Evolutionary conservation across 768 basidiomycete species (phyloP).

Genomic region (Phanerodontia chrysosporium): DNA sequence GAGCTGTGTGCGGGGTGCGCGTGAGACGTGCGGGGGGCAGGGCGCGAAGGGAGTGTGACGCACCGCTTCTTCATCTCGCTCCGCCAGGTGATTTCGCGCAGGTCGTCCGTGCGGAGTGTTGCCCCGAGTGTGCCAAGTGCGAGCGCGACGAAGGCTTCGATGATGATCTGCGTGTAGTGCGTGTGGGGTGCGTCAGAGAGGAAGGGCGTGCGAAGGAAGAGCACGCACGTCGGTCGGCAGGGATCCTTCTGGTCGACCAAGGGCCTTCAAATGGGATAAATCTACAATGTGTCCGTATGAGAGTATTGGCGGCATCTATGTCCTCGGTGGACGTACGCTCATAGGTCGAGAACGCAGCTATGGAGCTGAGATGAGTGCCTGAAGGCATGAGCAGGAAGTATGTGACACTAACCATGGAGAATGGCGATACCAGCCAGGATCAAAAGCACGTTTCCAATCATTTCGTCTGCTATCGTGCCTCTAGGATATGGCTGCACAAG

Average conservation of each 20-base stretch:
- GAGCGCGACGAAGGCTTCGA: constrained; percentile 62
- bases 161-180: constrained; percentile 45
- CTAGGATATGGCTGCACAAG: not conserved
- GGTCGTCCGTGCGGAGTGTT: constrained; percentile 57
- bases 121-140: constrained; percentile 71
- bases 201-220: not conserved
- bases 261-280: constrained; percentile 69
- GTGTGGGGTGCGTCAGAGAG: not conserved
- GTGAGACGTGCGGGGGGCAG: not conserved
- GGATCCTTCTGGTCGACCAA: constrained; percentile 63
- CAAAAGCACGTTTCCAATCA: constrained; percentile 12
- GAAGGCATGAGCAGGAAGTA: not conserved
- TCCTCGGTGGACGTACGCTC: constrained; percentile 50
- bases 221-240: constrained; percentile 58
- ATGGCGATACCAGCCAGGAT: constrained; percentile 5
- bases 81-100: constrained; percentile 85
- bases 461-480: not conserved
- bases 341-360: constrained; percentile 79
- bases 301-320: not conserved
- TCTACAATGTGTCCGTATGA: constrained; percentile 38
- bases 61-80: constrained; percentile 85
- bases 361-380: not conserved
- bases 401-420: constrained; percentile 10
- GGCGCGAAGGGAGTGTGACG: constrained; percentile 17
- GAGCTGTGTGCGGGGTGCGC: constrained; percentile 6